These are phyloP conservation scores for Russula olivacea DNA, from an alignment of 768 basidiomycete species.

Conservation along the genomic window DNA sequence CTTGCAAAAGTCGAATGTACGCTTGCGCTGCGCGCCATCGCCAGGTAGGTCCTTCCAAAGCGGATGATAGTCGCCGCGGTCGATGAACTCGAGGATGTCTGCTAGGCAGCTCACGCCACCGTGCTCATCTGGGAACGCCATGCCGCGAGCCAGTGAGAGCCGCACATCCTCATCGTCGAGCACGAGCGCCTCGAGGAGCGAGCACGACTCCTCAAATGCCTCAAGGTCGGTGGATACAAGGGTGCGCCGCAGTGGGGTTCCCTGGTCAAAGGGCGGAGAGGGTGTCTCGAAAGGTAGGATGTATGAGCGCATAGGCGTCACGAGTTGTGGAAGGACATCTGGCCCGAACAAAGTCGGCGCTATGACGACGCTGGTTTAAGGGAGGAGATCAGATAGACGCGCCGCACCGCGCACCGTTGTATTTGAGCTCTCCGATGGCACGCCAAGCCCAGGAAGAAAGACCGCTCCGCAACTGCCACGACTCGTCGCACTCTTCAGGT, in stretches of 20 bases:
- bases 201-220: slow-evolving; percentile 66
- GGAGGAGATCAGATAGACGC: background rate
- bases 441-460: slow-evolving; percentile 77
- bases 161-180: slow-evolving; percentile 76
- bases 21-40: slow-evolving; percentile 56
- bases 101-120: slow-evolving; percentile 52
- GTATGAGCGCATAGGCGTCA: slow-evolving; percentile 52
- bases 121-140: slow-evolving; percentile 53
- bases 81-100: slow-evolving; percentile 67
- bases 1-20: slow-evolving; percentile 76
- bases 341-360: slow-evolving; percentile 55
- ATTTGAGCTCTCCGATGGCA: slow-evolving; percentile 63
- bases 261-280: slow-evolving; percentile 36
- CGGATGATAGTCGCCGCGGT: slow-evolving; percentile 59
- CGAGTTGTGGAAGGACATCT: slow-evolving; percentile 58
- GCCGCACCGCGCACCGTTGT: slow-evolving; percentile 47
- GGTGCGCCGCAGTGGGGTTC: slow-evolving; percentile 37
- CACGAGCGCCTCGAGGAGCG: slow-evolving; percentile 67
- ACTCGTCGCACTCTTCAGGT: slow-evolving; percentile 39
- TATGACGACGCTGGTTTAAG: slow-evolving; percentile 26
- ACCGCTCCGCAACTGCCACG: slow-evolving; percentile 59
- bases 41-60: slow-evolving; percentile 49
- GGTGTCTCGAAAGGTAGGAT: slow-evolving; percentile 47
- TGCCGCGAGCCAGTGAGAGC: slow-evolving; percentile 60
- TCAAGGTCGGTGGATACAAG: slow-evolving; percentile 66